Evolutionary conservation across 345 rosid species (phyloP), one percentile per base, ranked within the genome.

Genomic region (Geranium rotundifolium): DNA sequence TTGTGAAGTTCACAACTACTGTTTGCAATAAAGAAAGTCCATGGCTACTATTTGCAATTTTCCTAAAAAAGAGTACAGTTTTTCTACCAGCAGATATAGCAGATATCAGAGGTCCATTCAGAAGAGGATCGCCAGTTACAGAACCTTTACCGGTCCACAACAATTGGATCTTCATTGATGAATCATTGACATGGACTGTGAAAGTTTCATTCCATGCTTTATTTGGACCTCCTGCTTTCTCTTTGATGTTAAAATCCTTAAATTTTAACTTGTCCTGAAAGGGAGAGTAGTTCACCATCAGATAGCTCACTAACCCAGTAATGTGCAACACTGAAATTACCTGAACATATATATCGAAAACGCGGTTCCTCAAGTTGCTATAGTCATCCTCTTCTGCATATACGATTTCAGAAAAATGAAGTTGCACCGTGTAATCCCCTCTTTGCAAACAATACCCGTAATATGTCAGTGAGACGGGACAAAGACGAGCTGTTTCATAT

Each of bases 311-410:
- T 12, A 41, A 34, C 8, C 8, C 8, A 41, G 50, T 41, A 41
- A 6, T 5, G 50, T 5, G 50, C 50, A 41, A 5, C 50, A 41
- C 12, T 41, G 50, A 41, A 9, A 41, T 3, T 59, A 72, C 75
- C 71, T 72, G 76, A 50, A 72, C 57, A 56, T 60, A 64, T 17
- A 72, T 56, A 17, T 72, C 76, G 60, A 72, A 72, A 1, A 72
- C 29, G 17, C 76, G 71, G 29, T 64, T 64, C 29, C 60, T 67
- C 0, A 8, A 20, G 52, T 68, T 67, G 17, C 69, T 67, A 17
- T 46, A 19, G 58, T 72, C 72, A 30, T 63, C 72, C 6, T 72
- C 63, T 4, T 57, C 20, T 2, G 57, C 3, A 68, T 17, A 73
- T 56, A 67, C 34, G 17, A 29, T 63, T 62, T 73, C 72, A 49